Base-by-base conservation (phyloP, 1,139 yeast genomes). In the Spencermartinsiella ligniputridi region DNA sequence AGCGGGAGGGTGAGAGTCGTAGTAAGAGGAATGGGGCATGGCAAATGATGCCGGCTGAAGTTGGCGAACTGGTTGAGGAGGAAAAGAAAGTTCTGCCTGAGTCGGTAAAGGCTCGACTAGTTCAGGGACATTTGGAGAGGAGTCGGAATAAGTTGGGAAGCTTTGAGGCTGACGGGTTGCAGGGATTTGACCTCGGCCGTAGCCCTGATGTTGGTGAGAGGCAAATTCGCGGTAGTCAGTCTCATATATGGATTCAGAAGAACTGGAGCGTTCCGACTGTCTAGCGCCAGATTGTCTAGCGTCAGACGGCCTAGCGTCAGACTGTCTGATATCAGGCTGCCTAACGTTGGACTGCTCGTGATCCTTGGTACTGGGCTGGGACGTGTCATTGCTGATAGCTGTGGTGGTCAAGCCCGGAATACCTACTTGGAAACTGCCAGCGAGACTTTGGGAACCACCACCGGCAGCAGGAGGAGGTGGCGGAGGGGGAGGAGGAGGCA, bases 111-210 rank as follows among this genome's bases (percentile, higher is more conserved):
- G 25, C 25, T 22, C 25, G 11, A 27, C 15, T n/a, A 27, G 21
- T 11, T 48, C 50, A 9, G 54, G 54, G 18, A 39, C 27, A 41
- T 50, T 45, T 4, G 54, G 54, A 12, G 53, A 49, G 24, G 42
- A 39, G 34, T 52, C 55, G 1, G 55, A 52, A 30, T 50, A 52
- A 3, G 46, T 32, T 3, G 48, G 40, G 11, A 38, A 19, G 17
- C 22, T 36, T 13, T 22, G 18, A 30, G 21, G 13, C 32, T 22
- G 25, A 22, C 25, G 49, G 2, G 49, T 47, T 11, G 36, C n/a
- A 18, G 37, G 34, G 5, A 17, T 3, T 11, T 13, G 3, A 9
- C 12, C 29, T 19, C 8, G n/a, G 22, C 18, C 13, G 8, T 35
- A 15, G 2, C 21, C 13, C 25, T 20, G 15, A 15, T 29, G 12